Evolutionary conservation across 345 rosid species (phyloP), one percentile per base, ranked within the genome.

Genomic region (Hibiscus syriacus): DNA sequence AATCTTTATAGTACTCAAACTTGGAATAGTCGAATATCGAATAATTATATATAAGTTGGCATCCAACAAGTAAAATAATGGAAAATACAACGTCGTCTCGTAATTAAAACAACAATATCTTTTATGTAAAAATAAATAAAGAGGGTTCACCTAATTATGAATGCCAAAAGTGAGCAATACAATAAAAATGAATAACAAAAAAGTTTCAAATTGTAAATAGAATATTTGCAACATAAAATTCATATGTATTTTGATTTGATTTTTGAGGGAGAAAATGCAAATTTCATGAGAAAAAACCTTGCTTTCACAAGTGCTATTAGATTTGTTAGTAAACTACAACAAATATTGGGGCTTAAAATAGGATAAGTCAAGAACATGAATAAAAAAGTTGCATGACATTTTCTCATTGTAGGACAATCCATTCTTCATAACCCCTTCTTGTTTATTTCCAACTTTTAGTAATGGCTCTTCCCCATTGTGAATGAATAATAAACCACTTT

Each of bases 161-260:
- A 48, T 65, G 68, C 43, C 43, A 65, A 65, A 64, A 65, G 14
- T n/a, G 56, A 49, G 41, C 56, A 65, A 65, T 65, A 19, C 56
- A 65, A 17, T 22, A 2, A 30, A 34, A 48, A 4, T 46, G 43
- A 34, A 45, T n/a, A 9, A 45, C 5, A n/a, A 46, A 27, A 64
- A 19, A 8, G 55, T 0, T 48, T 23, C 22, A 41, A 41, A 6
- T 62, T 62, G 20, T 41, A 62, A 62, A 41, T 62, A 62, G 66
- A 62, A 62, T 41, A 34, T 25, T 41, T 20, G 17, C 66, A 41
- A 23, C 34, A 23, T 41, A 14, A 41, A 41, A 23, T 41, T 41
- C 34, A 62, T 19, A 62, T 22, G 41, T 22, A 3, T 54, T 9
- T 54, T 8, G 12, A n/a, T 64, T 8, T 25, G 4, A 41, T 17